A percentile compares a stretch with the other conserved stretches of the same genome.
Conservation (phyloP, 106 monocot species). For the Posidonia australis region DNA sequence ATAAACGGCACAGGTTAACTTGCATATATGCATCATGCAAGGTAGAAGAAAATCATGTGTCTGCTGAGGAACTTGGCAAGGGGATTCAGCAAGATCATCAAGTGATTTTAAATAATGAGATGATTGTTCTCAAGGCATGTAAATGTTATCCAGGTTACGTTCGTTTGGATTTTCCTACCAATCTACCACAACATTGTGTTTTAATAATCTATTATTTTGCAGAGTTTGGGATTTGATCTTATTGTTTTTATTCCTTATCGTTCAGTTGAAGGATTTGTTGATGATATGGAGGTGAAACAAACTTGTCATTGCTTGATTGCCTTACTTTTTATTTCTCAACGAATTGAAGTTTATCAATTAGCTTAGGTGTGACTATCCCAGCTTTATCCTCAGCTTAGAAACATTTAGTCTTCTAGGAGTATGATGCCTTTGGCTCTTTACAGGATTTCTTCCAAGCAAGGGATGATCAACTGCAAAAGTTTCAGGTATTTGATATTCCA, state of each 20-base stretch:
- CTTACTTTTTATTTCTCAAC: too few species aligned
- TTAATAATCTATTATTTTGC: slow-evolving; percentile 10
- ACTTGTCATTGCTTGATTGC: slow-evolving; percentile 2
- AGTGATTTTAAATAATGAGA: slow-evolving; percentile 93
- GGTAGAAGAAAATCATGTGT: slow-evolving; percentile 97
- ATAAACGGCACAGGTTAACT: slow-evolving; percentile 51
- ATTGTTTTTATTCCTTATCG: slow-evolving; percentile 95
- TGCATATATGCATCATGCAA: slow-evolving; percentile 93
- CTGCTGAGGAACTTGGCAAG: slow-evolving; percentile 96
- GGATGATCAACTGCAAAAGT: slow-evolving; percentile 28
- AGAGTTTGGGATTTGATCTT: slow-evolving; percentile 92
- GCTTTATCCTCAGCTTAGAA: not conserved
- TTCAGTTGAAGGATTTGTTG: slow-evolving; percentile 72
- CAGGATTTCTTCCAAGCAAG: slow-evolving; percentile 41
- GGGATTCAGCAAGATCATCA: slow-evolving; percentile 95
- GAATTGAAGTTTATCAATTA: not conserved
- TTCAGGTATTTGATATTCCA: slow-evolving; percentile 29
- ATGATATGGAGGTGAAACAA: slow-evolving; percentile 58
- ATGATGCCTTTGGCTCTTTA: slow-evolving; percentile 5
- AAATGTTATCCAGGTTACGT: not conserved
- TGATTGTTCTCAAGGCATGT: slow-evolving; percentile 74
- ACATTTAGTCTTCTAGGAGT: not conserved
- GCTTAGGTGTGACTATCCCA: not conserved
- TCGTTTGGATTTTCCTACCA: not conserved
- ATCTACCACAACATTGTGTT: not conserved